Evolutionary conservation across 2,329 filamentous ascomycete species (phyloP), one percentile per base, ranked within the genome.

Genomic region (Alternaria triticimaculans): DNA sequence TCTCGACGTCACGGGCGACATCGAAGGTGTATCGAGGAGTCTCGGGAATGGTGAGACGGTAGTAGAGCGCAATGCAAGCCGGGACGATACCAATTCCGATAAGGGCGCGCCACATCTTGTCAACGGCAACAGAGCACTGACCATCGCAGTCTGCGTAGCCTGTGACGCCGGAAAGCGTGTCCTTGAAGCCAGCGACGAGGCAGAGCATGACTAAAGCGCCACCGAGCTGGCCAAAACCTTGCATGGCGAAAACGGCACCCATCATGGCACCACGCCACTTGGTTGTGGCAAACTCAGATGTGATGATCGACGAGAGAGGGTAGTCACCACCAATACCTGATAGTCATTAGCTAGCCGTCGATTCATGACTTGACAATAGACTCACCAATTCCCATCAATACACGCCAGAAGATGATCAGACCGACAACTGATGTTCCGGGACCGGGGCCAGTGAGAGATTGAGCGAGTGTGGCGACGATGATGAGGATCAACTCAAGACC

Each of bases 231-330:
- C 81, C 81, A 28, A 83, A 75, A 53, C 80, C 80, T 55, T 83
- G 81, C 80, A 82, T 82, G 45, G 79, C 69, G 65, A 83, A 83
- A 9, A 83, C 79, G n/a, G 80, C 78, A 23, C 74, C 75, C 75
- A 83, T 78, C 80, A 82, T 82, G 11, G 79, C 77, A 41, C 77
- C 81, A 33, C 81, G 71, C 69, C 77, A 80, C 45, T 81, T 78
- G 28, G 79, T 80, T 1, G 80, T 80, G 14, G 80, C 78, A 65
- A 81, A 82, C 63, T 82, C 80, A 8, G 80, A 94, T 7, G 92
- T 96, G 75, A 96, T 96, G 72, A 96, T 92, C 25, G 90, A 91
- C 44, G 90, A 93, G 6, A 96, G 84, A 3, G 93, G 93, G 76
- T 95, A 96, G 75, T 96, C 92, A 65, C 92, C 92, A 68, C 92